phyloP scores from a whole-genome alignment of 1,139 yeast species.

The Kodamaea plutei region DNA sequence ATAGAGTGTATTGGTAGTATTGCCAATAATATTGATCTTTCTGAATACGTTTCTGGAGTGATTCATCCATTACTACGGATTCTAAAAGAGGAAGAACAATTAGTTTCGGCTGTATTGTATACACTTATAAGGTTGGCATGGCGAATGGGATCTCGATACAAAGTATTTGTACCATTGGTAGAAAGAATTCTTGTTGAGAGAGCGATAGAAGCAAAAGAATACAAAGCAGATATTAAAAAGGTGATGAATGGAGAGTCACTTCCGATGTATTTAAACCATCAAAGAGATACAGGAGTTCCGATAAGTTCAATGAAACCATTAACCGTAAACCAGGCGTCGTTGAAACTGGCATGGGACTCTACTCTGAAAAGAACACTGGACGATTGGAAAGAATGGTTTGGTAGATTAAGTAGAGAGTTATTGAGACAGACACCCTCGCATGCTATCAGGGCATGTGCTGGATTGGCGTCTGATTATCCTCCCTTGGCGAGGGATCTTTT shows the following conservation, averaged over 20 bases:
- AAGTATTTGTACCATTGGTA: too few species aligned
- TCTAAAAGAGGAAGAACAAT: too few species aligned
- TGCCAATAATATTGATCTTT: too few species aligned
- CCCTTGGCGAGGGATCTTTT: slow-evolving; percentile 88
- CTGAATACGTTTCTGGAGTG: too few species aligned
- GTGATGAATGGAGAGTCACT: slow-evolving; percentile 86
- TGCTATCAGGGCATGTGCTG: slow-evolving; percentile 90
- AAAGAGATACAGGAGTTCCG: slow-evolving; percentile 56
- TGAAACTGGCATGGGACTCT: slow-evolving; percentile 89
- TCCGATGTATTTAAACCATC: slow-evolving; percentile 72
- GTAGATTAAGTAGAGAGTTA: slow-evolving; percentile 78
- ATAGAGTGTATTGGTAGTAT: too few species aligned
- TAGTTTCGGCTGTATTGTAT: too few species aligned
- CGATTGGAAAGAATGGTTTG: slow-evolving; percentile 98
- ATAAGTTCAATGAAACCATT: slow-evolving; percentile 52
- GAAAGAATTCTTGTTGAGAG: too few species aligned
- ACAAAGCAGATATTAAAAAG: slow-evolving; percentile 63
- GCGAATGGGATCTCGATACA: too few species aligned
- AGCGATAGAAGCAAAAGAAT: slow-evolving; percentile 79
- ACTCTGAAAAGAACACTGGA: slow-evolving; percentile 84
- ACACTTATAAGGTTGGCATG: too few species aligned
- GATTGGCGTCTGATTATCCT: slow-evolving; percentile 79
- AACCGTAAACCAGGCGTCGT: slow-evolving; percentile 72
- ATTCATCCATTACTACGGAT: too few species aligned
- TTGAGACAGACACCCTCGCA: slow-evolving; percentile 92